A percentile compares a stretch with the other conserved stretches of the same genome.
Evolutionary conservation across 306 rosid species (phyloP).

Genomic region (Citrullus amarus): DNA sequence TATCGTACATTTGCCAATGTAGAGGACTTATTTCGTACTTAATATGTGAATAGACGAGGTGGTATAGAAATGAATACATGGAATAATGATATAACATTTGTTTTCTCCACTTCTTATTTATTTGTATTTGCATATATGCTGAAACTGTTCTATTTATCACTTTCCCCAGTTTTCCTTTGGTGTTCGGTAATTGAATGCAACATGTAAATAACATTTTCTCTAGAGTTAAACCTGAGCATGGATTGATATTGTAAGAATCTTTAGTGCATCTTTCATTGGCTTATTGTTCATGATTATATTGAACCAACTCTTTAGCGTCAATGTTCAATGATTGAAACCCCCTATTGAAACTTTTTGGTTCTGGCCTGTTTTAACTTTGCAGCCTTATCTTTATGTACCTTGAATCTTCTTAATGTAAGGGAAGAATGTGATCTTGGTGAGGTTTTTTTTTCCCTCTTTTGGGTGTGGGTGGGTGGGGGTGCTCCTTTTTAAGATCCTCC

Average conservation of each 20-base stretch:
- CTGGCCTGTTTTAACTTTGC: background rate
- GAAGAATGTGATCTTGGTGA: too few species aligned
- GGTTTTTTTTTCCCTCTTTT: background rate
- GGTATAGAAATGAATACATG: slow-evolving; percentile 83
- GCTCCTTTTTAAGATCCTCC: background rate
- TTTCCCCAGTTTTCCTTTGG: background rate
- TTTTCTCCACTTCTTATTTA: slow-evolving; percentile 2
- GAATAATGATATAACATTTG: slow-evolving; percentile 26
- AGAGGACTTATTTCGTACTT: slow-evolving; percentile 38
- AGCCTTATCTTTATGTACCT: background rate
- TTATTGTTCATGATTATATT: background rate
- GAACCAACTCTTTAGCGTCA: background rate
- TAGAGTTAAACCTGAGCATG: background rate
- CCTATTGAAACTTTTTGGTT: background rate
- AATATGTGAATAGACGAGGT: slow-evolving; percentile 84
- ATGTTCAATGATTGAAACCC: background rate
- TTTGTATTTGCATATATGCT: slow-evolving; percentile 8
- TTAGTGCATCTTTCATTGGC: background rate
- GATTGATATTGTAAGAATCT: background rate
- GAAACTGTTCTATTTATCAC: background rate
- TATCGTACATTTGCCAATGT: slow-evolving; percentile 59
- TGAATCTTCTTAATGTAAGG: background rate
- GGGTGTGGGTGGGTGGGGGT: too few species aligned
- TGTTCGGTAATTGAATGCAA: background rate
- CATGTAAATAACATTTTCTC: background rate